Base-by-base conservation (phyloP, 805 yeast genomes). In the Yamadazyma paraphyllophila region DNA sequence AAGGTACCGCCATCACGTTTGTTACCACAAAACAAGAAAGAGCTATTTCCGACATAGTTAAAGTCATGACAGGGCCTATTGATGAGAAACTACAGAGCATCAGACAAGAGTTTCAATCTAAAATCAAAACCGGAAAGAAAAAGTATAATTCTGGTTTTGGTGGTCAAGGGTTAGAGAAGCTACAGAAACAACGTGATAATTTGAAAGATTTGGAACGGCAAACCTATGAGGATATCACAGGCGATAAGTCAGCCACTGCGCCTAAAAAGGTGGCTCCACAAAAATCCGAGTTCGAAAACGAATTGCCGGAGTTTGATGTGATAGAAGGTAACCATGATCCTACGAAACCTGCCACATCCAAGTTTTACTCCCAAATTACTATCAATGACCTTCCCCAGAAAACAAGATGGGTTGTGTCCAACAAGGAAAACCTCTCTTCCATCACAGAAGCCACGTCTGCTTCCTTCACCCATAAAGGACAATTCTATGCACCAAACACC, bases 301-400 rank as follows among this genome's bases (percentile, higher is more conserved):
- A 58, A 12, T 54, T 75, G 31, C 76, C 73, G 0, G 77, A 74
- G 34, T 77, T 76, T 58, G 61, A 73, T 27, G 71, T 81, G 15
- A 65, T 73, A 13, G 81, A 76, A 52, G 80, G 81, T 1, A 67
- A 77, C 13, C 73, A 78, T 11, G 82, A 76, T 44, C 74, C 77
- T 4, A 66, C 78, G 7, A 78, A 82, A 0, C 83, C 85, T 2
- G 86, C 81, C 47, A 61, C 70, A 41, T 63, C 76, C 24, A 59
- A 67, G 15, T 88, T 71, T 65, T 84, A 81, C 52, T 86, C 96
- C 0, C 76, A 81, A 30, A 73, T 92, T 39, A 78, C 80, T 40
- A 82, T 92, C 52, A 92, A 92, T 54, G 97, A 94, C 61, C 71
- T 87, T 29, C 96, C 98, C 0, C 89, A 85, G 57, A 71, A 75